Evolutionary conservation across 768 basidiomycete species (phyloP).

Genomic region (Mycena chlorophos): DNA sequence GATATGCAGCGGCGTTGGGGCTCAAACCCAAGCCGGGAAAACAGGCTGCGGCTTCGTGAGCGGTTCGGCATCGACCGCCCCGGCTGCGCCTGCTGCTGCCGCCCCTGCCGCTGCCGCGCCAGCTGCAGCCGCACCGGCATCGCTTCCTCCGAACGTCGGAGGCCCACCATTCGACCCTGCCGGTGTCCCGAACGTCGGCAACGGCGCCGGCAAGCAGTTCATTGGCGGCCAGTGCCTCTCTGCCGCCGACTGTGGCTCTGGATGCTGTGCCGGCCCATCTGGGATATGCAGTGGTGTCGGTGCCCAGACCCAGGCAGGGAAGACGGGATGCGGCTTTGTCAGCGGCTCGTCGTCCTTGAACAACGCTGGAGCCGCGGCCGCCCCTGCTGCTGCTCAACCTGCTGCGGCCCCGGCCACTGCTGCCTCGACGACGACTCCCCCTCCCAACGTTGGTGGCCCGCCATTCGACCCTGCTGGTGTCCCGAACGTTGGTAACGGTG

Average conservation of each 20-base stretch:
- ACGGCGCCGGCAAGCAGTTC: slow-evolving; percentile 1
- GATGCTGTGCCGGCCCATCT: not conserved
- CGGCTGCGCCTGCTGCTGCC: too few species aligned
- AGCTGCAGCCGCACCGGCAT: not conserved
- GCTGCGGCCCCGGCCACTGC: too few species aligned
- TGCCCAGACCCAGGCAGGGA: not conserved
- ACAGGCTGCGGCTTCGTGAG: not conserved
- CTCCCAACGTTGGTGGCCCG: not conserved
- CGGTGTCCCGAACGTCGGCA: not conserved
- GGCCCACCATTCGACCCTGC: slow-evolving; percentile 2
- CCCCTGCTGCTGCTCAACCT: not conserved
- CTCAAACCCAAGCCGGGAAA: slow-evolving; percentile 1
- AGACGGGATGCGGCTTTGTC: not conserved
- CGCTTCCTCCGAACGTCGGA: too few species aligned
- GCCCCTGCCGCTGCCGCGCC: not conserved
- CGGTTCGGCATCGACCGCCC: not conserved
- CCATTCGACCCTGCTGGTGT: not conserved
- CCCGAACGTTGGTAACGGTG: not conserved
- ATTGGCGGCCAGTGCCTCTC: slow-evolving; percentile 1
- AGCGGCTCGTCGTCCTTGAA: not conserved
- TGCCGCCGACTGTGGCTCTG: slow-evolving; percentile 1
- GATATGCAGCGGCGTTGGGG: not conserved
- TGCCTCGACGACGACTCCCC: too few species aligned
- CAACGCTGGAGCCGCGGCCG: too few species aligned
- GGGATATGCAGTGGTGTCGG: slow-evolving; percentile 1